Conservation (phyloP, 345 rosid genomes). For the Eucalyptus cloeziana region DNA sequence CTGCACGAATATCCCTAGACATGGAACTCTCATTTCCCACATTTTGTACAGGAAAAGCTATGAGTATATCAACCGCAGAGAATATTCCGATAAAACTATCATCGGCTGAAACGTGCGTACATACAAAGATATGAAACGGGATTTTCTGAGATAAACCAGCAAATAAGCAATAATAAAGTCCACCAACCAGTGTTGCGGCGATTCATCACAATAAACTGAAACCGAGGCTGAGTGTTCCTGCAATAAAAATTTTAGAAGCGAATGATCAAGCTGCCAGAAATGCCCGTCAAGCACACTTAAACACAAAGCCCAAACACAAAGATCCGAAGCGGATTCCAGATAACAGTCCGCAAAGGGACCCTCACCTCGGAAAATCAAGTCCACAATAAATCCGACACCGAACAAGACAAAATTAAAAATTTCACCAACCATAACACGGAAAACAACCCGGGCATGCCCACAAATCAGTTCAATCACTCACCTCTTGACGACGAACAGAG, state of each 20-base stretch:
- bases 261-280: not conserved
- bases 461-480: not conserved
- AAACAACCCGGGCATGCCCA: not conserved
- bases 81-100: not conserved
- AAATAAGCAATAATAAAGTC: not conserved
- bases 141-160: not conserved
- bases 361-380: not conserved
- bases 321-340: not conserved
- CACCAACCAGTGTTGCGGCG: constrained; percentile 73
- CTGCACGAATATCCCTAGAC: not conserved
- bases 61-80: not conserved
- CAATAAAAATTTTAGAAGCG: not conserved
- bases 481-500: constrained; percentile 94
- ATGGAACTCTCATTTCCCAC: not conserved
- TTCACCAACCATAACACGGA: not conserved
- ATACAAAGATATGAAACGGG: not conserved
- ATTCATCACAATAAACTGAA: constrained; percentile 97
- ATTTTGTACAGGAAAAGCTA: not conserved
- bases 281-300: not conserved
- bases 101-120: not conserved
- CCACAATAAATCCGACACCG: not conserved
- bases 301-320: not conserved
- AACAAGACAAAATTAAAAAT: not conserved
- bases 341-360: not conserved
- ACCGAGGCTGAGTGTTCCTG: constrained; percentile 87